Evolutionary conservation across 164 flowering plant species (phyloP), one percentile per base, ranked within the genome.

Genomic region (Magnolia officinalis): DNA sequence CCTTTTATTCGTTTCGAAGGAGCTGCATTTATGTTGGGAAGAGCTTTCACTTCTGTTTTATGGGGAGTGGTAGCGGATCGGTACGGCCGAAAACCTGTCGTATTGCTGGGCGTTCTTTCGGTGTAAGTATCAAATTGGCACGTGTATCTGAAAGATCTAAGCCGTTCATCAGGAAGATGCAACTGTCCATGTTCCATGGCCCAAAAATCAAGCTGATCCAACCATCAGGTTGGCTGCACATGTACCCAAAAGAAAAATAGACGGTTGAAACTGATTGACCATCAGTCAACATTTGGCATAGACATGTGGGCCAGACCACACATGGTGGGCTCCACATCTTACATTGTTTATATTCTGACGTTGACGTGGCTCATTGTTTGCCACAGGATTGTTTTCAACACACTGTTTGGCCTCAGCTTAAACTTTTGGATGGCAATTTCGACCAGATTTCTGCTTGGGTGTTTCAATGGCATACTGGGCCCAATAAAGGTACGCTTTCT

Each of bases 51-150:
- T 71, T 90, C 97, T 75, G 74, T 90, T 70, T 77, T 86, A 4
- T 94, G 98, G 97, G 98, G 98, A 79, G 16, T 87, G 20, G 75
- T 89, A 13, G 89, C 98, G 37, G 98, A 94, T 85, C 86, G 90
- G 66, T 88, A 87, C 79, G 98, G 98, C 63, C 88, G 98, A 24
- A 92, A 89, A 76, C 97, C 97, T 18, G 88, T 92, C 50, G 89
- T 92, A 58, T 61, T 94, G 2, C 67, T 89, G 0, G 93, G 98
- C 31, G 81, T 78, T 31, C 9, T 79, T 13, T 26, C 93, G 79
- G 91, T 92, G 98, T 94, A 50, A 86, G 98, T 82, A 58, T 59
- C 6, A 37, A 37, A 0, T 37, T 37, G 45, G 45, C 45, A 37
- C 45, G 45, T 37, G 45, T 37, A 37, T 37, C 45, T 37, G 2